phyloP scores from a whole-genome alignment of 306 rosid species.

The Cucumis melo region DNA sequence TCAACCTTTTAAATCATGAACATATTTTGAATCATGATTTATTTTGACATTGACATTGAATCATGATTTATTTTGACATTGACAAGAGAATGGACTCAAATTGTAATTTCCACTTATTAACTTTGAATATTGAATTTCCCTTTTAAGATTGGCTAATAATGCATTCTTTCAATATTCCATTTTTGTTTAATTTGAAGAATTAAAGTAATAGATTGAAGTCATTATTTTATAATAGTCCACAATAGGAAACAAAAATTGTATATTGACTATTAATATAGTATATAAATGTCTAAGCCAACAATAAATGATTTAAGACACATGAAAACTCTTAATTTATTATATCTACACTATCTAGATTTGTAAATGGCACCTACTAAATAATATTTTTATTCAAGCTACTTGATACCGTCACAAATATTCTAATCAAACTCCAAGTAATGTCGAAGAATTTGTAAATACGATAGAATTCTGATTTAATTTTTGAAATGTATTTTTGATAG shows the following conservation, averaged over 20 bases:
- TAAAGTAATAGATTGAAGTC: not conserved
- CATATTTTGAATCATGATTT: too few relatives aligned
- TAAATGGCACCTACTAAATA: not conserved
- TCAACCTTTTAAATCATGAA: not conserved
- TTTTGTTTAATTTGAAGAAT: not conserved
- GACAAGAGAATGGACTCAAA: not conserved
- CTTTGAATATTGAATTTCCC: not conserved
- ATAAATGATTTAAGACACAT: not conserved
- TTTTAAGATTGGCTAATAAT: not conserved
- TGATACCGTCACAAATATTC: too few relatives aligned
- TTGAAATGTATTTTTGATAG: too few relatives aligned
- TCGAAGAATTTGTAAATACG: too few relatives aligned
- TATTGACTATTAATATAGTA: not conserved
- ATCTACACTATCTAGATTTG: not conserved
- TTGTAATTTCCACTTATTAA: not conserved
- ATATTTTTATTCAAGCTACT: not conserved
- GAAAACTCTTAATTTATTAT: not conserved
- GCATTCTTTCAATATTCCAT: not conserved
- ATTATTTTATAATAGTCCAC: not conserved
- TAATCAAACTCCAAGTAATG: too few relatives aligned
- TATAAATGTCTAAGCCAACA: not conserved
- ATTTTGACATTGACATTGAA: too few relatives aligned
- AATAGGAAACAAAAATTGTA: not conserved
- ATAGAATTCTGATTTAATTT: too few relatives aligned
- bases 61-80: too few relatives aligned